Base-by-base conservation (phyloP, 2,329 filamentous ascomycete species). In the Lachnellula willkommii region DNA sequence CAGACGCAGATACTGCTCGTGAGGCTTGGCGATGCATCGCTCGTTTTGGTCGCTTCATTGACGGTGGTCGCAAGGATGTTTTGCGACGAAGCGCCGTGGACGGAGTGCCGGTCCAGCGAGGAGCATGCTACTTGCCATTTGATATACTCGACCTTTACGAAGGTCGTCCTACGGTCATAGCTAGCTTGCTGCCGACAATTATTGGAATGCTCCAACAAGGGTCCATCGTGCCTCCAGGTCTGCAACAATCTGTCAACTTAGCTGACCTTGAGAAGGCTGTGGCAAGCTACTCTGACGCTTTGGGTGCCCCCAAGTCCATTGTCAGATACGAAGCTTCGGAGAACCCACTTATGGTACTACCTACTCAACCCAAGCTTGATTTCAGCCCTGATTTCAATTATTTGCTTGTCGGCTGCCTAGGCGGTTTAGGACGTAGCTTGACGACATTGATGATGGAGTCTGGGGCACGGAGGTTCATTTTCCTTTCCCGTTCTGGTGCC, bases 1-100 rank as follows among this genome's bases (percentile, higher is more conserved):
- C 66, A 2, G 14, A 60, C 12, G 63, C 61, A 17, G 59, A 64
- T 4, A 32, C 56, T 5, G 52, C 65, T 1, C 56, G 57, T 5
- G 56, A 63, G 7, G 53, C 66, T 2, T 72, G 68, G 69, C 43
- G 62, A 5, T 71, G 67, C 51, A 42, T 74, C 4, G 67, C 71
- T 2, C 48, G 51, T 0, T 70, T 70, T 51, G 73, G 73, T 1
- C 60, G 68, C 0, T 72, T 75, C 36, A 46, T 75, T 0, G 72
- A 75, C 37, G 52, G 50, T 22, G 62, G 65, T 28, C 57, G 63
- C 4, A 68, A 68, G 54, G 53, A 65, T 37, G 58, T 62, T 12
- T 49, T 65, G 26, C 57, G 54, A 50, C 60, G 62, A 22, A 60
- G 28, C 40, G 62, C 59, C 1, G 50, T 68, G 5, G 63, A 67